phyloP scores from a whole-genome alignment of 2,329 filamentous ascomycete genomes.

The Aspergillus fijiensis region DNA sequence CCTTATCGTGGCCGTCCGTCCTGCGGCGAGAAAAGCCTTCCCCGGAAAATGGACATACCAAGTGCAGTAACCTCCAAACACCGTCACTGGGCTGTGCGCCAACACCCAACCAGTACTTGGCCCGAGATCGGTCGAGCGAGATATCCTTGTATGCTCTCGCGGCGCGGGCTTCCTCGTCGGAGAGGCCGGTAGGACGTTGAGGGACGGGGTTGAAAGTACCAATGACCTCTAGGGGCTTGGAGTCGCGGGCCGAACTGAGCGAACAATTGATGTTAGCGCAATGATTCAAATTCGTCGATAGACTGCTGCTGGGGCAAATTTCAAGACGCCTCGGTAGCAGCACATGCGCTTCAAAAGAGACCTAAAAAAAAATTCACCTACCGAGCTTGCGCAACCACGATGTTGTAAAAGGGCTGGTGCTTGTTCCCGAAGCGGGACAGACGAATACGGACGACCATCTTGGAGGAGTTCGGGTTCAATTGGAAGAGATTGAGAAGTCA shows the following conservation, averaged over 20 bases:
- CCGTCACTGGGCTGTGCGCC: constrained; percentile 92
- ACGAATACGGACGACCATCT: constrained; percentile 91
- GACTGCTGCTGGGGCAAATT: not conserved
- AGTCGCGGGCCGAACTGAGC: constrained; percentile 76
- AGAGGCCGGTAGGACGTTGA: constrained; percentile 50
- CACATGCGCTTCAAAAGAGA: not conserved
- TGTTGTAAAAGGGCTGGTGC: constrained; percentile 94
- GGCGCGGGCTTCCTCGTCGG: constrained; percentile 48
- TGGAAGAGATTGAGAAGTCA: not conserved
- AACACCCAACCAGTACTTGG: constrained; percentile 95
- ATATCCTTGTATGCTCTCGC: constrained; percentile 85
- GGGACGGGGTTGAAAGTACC: constrained; percentile 64
- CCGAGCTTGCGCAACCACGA: constrained; percentile 91
- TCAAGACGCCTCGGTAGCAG: not conserved
- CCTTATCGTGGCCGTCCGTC: not conserved
- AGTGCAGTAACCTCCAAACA: constrained; percentile 78
- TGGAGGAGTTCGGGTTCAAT: constrained; percentile 25
- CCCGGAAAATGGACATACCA: constrained; percentile 56
- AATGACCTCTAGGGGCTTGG: constrained; percentile 89
- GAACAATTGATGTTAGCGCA: constrained; percentile 5
- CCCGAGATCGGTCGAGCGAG: constrained; percentile 74
- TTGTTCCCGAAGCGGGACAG: constrained; percentile 89
- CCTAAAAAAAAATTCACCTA: constrained; percentile 44
- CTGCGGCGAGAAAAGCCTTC: not conserved
- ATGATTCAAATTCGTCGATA: not conserved